These are phyloP conservation scores for Neoboletus brunneissimus DNA, from an alignment of 768 basidiomycete genomes.

Conservation along the genomic window DNA sequence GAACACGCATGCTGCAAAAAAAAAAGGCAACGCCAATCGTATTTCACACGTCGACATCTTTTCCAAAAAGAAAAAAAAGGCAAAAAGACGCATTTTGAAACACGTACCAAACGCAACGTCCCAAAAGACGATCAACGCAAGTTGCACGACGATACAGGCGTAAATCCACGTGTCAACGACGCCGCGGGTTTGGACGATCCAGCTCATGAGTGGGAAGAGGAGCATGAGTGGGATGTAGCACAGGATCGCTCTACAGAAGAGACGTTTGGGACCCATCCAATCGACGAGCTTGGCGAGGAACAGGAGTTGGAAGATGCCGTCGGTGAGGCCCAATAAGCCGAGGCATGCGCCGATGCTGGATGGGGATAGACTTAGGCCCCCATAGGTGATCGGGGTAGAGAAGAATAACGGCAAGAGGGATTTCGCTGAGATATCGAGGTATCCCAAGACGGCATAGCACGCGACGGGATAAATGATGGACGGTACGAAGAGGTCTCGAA, in stretches of 20 bases:
- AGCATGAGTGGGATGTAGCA: conserved; percentile 22
- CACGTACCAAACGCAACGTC: conserved; percentile 57
- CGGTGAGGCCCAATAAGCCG: conserved; percentile 34
- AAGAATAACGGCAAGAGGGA: conserved; percentile 41
- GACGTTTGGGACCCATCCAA: conserved; percentile 35
- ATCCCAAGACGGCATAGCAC: conserved; percentile 33
- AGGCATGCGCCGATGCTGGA: conserved; percentile 39
- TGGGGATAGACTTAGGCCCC: conserved; percentile 38
- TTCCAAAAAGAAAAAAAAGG: not conserved
- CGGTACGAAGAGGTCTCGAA: conserved; percentile 37
- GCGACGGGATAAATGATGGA: conserved; percentile 34
- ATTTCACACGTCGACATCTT: not conserved
- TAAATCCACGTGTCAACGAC: conserved; percentile 46
- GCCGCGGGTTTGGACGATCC: conserved; percentile 41
- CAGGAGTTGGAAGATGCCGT: conserved; percentile 38
- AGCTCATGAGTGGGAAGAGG: conserved; percentile 37
- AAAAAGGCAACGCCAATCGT: not conserved
- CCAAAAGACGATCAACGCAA: conserved; percentile 44
- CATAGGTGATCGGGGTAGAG: conserved; percentile 37
- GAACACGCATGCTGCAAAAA: conserved; percentile 53
- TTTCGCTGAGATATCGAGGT: conserved; percentile 38
- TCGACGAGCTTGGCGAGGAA: conserved; percentile 37
- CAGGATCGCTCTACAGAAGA: conserved; percentile 25
- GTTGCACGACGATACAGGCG: conserved; percentile 45
- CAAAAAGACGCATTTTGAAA: not conserved